Evolutionary conservation across 1,139 yeast species (phyloP).

Genomic region (Debaryomycetaceae sp.): DNA sequence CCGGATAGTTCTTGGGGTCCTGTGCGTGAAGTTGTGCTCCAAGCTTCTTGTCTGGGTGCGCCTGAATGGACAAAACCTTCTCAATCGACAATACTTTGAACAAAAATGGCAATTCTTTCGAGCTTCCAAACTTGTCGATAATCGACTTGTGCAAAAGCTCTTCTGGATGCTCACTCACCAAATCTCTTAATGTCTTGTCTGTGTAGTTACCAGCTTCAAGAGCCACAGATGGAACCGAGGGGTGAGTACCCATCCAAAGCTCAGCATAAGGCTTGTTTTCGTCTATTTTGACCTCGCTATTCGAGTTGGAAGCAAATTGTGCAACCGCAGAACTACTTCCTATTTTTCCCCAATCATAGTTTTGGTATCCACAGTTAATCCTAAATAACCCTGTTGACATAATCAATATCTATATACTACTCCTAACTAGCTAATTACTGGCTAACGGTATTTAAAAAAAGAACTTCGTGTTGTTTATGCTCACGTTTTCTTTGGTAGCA

Average conservation of each 20-base stretch:
- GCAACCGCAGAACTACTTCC: constrained; percentile 89
- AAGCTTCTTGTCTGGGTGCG: constrained; percentile 91
- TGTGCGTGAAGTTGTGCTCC: constrained; percentile 71
- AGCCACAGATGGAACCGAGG: constrained; percentile 79
- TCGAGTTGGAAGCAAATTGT: constrained; percentile 70
- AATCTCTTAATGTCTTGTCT: constrained; percentile 59
- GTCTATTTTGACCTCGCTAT: constrained; percentile 56
- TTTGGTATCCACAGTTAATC: constrained; percentile 59
- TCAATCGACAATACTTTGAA: constrained; percentile 91
- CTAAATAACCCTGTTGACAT: constrained; percentile 28
- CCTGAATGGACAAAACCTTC: constrained; percentile 92
- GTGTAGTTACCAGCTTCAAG: constrained; percentile 33
- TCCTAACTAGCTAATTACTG: background rate
- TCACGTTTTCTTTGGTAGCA: background rate
- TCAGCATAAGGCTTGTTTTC: constrained; percentile 82
- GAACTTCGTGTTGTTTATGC: background rate
- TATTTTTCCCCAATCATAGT: constrained; percentile 84
- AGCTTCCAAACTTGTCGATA: constrained; percentile 62
- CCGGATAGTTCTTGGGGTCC: constrained; percentile 95
- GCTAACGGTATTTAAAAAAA: background rate
- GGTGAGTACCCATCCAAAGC: constrained; percentile 99
- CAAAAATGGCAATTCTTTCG: constrained; percentile 78
- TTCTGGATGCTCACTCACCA: constrained; percentile 60
- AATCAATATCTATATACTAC: background rate
- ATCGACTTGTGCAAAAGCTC: constrained; percentile 56